Percentiles rank a stretch among this genome's conserved stretches.
Conservation (phyloP, 1,139 yeast genomes). For the Debaryomyces nepalensis region DNA sequence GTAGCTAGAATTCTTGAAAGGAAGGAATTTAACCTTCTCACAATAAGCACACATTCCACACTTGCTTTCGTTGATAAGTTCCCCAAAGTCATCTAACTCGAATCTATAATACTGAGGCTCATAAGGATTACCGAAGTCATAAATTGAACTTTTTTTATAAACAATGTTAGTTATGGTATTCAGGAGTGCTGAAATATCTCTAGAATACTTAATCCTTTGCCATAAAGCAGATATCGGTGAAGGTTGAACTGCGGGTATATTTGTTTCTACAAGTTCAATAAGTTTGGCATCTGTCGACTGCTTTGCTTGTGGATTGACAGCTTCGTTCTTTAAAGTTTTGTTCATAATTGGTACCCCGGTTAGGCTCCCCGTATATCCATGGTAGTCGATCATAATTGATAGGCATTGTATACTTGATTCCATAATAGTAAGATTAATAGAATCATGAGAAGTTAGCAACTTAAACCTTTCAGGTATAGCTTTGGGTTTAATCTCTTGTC, state of each 20-base stretch:
- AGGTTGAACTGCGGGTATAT: background rate
- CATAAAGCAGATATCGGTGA: constrained; percentile 15
- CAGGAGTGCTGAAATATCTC: constrained; percentile 16
- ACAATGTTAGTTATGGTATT: constrained; percentile 21
- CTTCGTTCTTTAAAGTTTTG: constrained; percentile 13
- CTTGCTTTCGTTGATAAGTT: constrained; percentile 26
- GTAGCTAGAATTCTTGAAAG: constrained; percentile 39
- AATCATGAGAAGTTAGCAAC: constrained; percentile 17
- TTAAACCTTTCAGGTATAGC: constrained; percentile 21
- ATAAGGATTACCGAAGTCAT: constrained; percentile 26
- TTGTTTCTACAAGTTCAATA: constrained; percentile 10
- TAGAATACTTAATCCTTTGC: constrained; percentile 18
- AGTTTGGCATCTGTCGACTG: constrained; percentile 6
- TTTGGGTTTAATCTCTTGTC: constrained; percentile 21
- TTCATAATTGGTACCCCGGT: constrained; percentile 12
- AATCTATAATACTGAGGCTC: constrained; percentile 35
- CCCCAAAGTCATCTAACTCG: constrained; percentile 27
- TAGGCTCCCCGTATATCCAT: constrained; percentile 16
- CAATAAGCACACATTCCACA: constrained; percentile 43
- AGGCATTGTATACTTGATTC: constrained; percentile 19
- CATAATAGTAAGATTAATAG: constrained; percentile 16
- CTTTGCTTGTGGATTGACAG: constrained; percentile 10
- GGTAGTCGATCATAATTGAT: constrained; percentile 16
- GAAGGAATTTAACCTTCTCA: constrained; percentile 32
- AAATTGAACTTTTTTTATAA: constrained; percentile 27